Conservation (phyloP, 2,329 filamentous ascomycete species). For the Amauroascus verrucosus region DNA sequence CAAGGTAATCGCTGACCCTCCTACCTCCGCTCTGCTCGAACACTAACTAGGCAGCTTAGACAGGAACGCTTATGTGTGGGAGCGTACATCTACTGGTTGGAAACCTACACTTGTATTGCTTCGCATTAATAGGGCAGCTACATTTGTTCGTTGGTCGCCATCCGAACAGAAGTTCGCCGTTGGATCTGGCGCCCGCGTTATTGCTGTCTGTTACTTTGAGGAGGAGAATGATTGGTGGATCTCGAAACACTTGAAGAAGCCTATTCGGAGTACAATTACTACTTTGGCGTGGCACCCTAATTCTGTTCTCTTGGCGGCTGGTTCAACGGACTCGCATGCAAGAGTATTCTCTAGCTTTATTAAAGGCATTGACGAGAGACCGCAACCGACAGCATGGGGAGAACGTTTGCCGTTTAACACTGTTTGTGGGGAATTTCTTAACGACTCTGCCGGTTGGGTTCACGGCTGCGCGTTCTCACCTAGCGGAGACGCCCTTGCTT, state of each 20-base stretch:
- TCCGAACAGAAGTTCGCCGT: slow-evolving; percentile 97
- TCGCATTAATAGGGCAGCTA: slow-evolving; percentile 91
- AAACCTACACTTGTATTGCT: slow-evolving; percentile 95
- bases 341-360: slow-evolving; percentile 92
- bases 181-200: slow-evolving; percentile 86
- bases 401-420: slow-evolving; percentile 96
- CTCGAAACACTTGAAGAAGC: slow-evolving; percentile 98
- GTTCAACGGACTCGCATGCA: slow-evolving; percentile 94
- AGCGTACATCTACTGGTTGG: slow-evolving; percentile 82
- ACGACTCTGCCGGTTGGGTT: slow-evolving; percentile 94
- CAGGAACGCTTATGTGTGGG: slow-evolving; percentile 96
- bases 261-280: slow-evolving; percentile 92
- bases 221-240: slow-evolving; percentile 99
- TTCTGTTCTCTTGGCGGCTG: slow-evolving; percentile 84
- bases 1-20: slow-evolving; percentile 53
- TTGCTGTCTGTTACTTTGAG: slow-evolving; percentile 97
- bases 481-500: slow-evolving; percentile 83
- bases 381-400: slow-evolving; percentile 82
- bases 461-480: slow-evolving; percentile 90
- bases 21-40: not conserved
- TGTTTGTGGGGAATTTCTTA: slow-evolving; percentile 90
- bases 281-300: slow-evolving; percentile 96
- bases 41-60: slow-evolving; percentile 44
- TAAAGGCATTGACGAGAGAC: slow-evolving; percentile 82
- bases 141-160: slow-evolving; percentile 93